These are phyloP conservation scores for Phoma herbarum DNA, from an alignment of 2,329 filamentous ascomycete species.

Conservation along the genomic window DNA sequence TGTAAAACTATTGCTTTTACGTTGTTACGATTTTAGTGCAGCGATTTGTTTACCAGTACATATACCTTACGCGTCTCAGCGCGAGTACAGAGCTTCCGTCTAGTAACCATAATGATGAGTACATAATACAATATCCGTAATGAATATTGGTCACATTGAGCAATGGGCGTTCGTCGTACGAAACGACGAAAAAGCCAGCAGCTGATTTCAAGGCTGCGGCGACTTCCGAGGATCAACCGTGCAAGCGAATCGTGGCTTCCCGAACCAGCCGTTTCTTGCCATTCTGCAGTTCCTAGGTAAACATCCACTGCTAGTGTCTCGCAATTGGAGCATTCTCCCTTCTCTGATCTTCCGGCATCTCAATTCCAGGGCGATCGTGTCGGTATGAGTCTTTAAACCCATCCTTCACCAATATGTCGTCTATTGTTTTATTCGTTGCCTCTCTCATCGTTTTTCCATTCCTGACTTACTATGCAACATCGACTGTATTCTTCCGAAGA, in stretches of 20 bases:
- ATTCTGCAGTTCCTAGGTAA: too few species aligned
- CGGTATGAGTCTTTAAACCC: background rate
- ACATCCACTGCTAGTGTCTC: background rate
- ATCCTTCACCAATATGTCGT: conserved; percentile 1
- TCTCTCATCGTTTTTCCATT: conserved; percentile 26
- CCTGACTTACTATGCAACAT: conserved; percentile 36
- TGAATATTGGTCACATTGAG: too few species aligned
- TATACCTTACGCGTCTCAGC: background rate
- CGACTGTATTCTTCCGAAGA: conserved; percentile 28
- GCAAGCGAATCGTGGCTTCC: conserved; percentile 13
- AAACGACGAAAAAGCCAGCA: background rate
- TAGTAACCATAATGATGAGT: background rate
- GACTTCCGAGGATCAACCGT: conserved; percentile 14
- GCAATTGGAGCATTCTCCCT: background rate
- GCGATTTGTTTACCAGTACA: background rate
- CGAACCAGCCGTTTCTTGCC: conserved; percentile 6
- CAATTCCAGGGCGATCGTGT: background rate
- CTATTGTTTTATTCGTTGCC: conserved; percentile 3
- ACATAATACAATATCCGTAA: background rate
- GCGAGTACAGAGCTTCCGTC: background rate
- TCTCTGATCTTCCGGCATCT: background rate
- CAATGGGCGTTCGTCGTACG: too few species aligned
- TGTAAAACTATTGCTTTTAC: background rate
- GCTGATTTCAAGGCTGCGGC: background rate
- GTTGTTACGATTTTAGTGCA: background rate